phyloP scores from a whole-genome alignment of 2,329 filamentous ascomycete species.

The Mycosphaerella sp. region DNA sequence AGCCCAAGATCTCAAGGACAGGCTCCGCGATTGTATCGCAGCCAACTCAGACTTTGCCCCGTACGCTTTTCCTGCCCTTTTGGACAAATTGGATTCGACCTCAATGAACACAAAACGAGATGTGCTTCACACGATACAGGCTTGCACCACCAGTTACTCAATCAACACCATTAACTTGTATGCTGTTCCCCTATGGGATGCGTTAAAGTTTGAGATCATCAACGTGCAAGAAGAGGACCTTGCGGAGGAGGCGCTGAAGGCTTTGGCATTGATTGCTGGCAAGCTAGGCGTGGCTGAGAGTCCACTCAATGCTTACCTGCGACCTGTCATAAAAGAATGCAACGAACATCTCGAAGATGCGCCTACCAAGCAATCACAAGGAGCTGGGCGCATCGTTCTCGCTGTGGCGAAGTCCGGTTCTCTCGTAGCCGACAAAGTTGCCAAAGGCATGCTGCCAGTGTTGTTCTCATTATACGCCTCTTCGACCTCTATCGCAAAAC shows the following conservation, averaged over 20 bases:
- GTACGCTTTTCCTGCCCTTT: slow-evolving; percentile 58
- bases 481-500: slow-evolving; percentile 56
- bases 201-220: slow-evolving; percentile 63
- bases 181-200: slow-evolving; percentile 61
- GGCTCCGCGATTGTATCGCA: slow-evolving; percentile 58
- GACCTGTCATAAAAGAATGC: slow-evolving; percentile 59
- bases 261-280: slow-evolving; percentile 50
- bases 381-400: slow-evolving; percentile 55
- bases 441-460: slow-evolving; percentile 52
- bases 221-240: slow-evolving; percentile 62
- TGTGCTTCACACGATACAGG: slow-evolving; percentile 56
- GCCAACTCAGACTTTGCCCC: slow-evolving; percentile 59
- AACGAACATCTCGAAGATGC: slow-evolving; percentile 63
- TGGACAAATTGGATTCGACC: slow-evolving; percentile 65
- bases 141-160: slow-evolving; percentile 56
- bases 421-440: slow-evolving; percentile 50
- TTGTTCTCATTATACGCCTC: slow-evolving; percentile 56
- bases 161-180: slow-evolving; percentile 55
- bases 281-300: slow-evolving; percentile 49
- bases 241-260: slow-evolving; percentile 53
- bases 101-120: slow-evolving; percentile 64
- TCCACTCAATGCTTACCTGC: slow-evolving; percentile 50
- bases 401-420: slow-evolving; percentile 52
- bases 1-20: slow-evolving; percentile 60
- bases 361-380: slow-evolving; percentile 62